These are phyloP conservation scores for Stenocarpella maydis DNA, from an alignment of 2,329 filamentous ascomycete genomes.

Conservation along the genomic window DNA sequence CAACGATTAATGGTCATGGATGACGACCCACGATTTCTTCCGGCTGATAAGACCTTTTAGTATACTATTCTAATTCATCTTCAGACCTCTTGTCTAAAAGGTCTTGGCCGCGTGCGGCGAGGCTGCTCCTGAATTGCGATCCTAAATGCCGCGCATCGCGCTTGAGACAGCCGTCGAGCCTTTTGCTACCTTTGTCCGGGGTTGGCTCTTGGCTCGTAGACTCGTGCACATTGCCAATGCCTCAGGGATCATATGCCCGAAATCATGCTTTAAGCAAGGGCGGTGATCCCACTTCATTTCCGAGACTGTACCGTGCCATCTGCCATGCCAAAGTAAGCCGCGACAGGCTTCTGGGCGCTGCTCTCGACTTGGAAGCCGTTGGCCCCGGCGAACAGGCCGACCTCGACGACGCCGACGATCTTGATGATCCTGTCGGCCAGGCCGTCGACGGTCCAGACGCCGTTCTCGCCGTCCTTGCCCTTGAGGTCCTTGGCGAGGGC, in stretches of 20 bases:
- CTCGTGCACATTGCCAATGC: neutral
- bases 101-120: neutral
- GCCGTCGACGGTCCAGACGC: conserved; percentile 81
- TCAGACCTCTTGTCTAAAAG: conserved; percentile 16
- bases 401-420: conserved; percentile 88
- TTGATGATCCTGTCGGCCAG: conserved; percentile 79
- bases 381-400: conserved; percentile 86
- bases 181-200: neutral
- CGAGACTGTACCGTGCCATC: conserved; percentile 72
- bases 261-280: neutral
- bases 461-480: conserved; percentile 63
- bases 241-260: neutral
- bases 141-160: neutral
- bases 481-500: conserved; percentile 65
- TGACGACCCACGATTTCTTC: conserved; percentile 32
- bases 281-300: neutral
- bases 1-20: conserved; percentile 35
- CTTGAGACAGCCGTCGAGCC: neutral
- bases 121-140: neutral
- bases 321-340: conserved; percentile 93
- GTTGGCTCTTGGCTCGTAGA: neutral
- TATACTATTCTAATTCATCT: conserved; percentile 35
- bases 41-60: conserved; percentile 32
- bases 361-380: conserved; percentile 77
- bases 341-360: conserved; percentile 88